phyloP scores from a whole-genome alignment of 176 grass and related monocot genomes.

The Aegilops longissima region DNA sequence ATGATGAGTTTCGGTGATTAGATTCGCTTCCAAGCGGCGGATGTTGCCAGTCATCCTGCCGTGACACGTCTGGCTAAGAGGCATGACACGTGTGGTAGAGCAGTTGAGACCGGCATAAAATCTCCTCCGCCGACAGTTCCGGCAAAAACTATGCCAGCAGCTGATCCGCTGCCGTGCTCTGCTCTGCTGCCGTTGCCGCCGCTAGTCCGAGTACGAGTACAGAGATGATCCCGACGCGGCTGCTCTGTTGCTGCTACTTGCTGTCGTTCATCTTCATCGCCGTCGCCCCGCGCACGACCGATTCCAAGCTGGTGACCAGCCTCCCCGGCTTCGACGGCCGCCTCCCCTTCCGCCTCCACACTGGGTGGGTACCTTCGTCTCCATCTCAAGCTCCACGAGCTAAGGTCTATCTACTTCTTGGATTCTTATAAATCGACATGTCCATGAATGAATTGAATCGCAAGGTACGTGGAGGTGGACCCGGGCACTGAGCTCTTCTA shows the following conservation, averaged over 20 bases:
- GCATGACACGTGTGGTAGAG: too few relatives aligned
- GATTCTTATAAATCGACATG: neutral
- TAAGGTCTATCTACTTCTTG: neutral
- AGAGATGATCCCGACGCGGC: neutral
- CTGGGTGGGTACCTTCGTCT: constrained; percentile 27
- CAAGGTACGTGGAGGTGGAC: constrained; percentile 58
- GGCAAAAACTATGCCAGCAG: too few relatives aligned
- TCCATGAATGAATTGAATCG: neutral
- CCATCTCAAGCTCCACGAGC: neutral
- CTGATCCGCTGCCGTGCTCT: too few relatives aligned
- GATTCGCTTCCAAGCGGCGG: too few relatives aligned
- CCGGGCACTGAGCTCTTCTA: constrained; percentile 61
- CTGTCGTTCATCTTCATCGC: neutral
- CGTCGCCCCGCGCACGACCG: neutral
- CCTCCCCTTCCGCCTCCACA: constrained; percentile 58
- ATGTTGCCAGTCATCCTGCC: too few relatives aligned
- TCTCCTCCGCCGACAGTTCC: too few relatives aligned
- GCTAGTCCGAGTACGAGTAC: neutral
- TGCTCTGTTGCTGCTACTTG: neutral
- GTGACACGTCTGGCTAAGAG: too few relatives aligned
- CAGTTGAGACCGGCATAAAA: too few relatives aligned
- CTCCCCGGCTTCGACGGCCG: constrained; percentile 50
- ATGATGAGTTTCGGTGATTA: too few relatives aligned
- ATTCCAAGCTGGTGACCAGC: constrained; percentile 29
- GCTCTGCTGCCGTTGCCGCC: neutral